These are phyloP conservation scores for Fraxinus greggii DNA, from an alignment of 305 asterid genomes.

Conservation along the genomic window DNA sequence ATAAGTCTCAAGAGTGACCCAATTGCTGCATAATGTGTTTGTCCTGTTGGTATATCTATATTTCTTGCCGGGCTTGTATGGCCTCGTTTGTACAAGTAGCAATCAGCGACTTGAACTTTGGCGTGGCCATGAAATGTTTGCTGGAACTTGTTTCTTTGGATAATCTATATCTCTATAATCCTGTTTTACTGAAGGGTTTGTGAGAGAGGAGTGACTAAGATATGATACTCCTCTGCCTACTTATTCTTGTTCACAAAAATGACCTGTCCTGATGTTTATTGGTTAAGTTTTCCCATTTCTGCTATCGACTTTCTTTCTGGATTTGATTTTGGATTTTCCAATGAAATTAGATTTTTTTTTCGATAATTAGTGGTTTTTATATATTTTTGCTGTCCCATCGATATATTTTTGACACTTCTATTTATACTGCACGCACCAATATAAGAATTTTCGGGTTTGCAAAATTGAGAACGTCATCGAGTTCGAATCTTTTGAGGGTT, in stretches of 20 bases:
- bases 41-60: background rate
- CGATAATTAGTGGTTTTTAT: background rate
- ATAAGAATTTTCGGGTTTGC: background rate
- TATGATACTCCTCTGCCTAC: background rate
- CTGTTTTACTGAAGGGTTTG: background rate
- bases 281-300: background rate
- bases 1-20: constrained; percentile 29
- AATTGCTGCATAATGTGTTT: constrained; percentile 14
- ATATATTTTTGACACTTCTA: background rate
- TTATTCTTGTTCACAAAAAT: background rate
- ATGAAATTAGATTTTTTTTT: background rate
- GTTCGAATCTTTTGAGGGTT: background rate
- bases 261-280: background rate
- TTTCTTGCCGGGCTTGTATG: background rate
- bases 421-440: background rate
- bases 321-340: background rate
- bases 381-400: background rate
- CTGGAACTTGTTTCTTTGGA: background rate
- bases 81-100: background rate
- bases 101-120: background rate
- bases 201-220: background rate
- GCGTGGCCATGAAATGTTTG: background rate
- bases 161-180: background rate
- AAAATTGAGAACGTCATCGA: background rate
- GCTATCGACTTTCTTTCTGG: background rate